Base-by-base conservation (phyloP, 768 basidiomycete species). In the Lentinula lateritia region DNA sequence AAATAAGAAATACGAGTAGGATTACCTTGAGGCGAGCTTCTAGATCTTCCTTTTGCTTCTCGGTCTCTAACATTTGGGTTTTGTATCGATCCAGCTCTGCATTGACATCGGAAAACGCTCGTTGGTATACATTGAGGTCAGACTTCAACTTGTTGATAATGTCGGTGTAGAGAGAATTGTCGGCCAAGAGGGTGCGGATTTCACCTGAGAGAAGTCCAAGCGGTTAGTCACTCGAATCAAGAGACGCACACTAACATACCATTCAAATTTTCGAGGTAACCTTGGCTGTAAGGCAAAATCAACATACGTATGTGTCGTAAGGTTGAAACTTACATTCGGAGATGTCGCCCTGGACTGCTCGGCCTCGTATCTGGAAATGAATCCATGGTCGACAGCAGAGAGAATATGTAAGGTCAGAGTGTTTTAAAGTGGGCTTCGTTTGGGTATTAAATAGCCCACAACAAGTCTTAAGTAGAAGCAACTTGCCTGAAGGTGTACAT, bases 211-310 rank as follows among this genome's bases (percentile, higher is more conserved):
- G 60, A 41, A 45, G 48, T 1, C 36, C 10, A 53, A 35, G 34
- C 13, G 4, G 36, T 28, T 56, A 20, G 39, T 9, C 18, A 13
- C 20, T 20, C 13, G 3, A 28, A 15, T 3, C 18, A 23, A 41
- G 6, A 38, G 15, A 12, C 28, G 18, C 1, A 35, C 10, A 6
- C 15, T 13, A 39, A 52, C 50, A 32, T 9, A 76, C 78, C 71
- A 67, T 73, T 73, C 54, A 79, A 65, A 59, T 76, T 73, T 46
- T 78, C 74, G 66, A 79, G 72, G 62, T 64, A 72, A 39, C 46
- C 71, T 71, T 62, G 39, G 20, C 57, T 53, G 41, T 34, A 12
- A 41, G 28, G 4, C 5, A 23, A 9, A 18, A 28, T 43, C 10
- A 48, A 36, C 15, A 57, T 50, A 50, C 34, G 10, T 28, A 15